phyloP scores from a whole-genome alignment of 225 moss, liverwort and hornwort species.

The Thuidium tamariscinum region DNA sequence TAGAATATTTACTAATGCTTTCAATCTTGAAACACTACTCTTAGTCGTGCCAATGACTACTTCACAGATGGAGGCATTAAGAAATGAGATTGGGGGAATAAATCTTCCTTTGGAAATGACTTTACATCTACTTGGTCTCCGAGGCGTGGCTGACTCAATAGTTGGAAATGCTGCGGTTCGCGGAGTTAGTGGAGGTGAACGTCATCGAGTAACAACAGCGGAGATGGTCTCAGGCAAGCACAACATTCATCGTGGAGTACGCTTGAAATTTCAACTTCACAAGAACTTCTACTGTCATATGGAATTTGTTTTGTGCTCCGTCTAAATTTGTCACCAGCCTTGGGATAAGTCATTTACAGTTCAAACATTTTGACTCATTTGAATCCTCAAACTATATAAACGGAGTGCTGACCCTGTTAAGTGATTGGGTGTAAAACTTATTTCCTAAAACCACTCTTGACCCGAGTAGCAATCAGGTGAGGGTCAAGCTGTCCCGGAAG shows the following conservation, averaged over 20 bases:
- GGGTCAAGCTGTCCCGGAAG: not conserved
- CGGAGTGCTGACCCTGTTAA: not conserved
- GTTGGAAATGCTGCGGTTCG: constrained; percentile 51
- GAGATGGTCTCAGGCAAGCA: constrained; percentile 73
- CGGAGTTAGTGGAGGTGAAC: constrained; percentile 81
- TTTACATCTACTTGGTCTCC: constrained; percentile 71
- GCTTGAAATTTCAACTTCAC: not conserved
- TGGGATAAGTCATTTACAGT: not conserved
- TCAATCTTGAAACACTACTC: not conserved
- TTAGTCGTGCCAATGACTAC: not conserved
- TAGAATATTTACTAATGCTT: not conserved
- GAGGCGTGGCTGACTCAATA: constrained; percentile 44
- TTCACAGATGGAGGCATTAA: constrained; percentile 29
- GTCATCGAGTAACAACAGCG: constrained; percentile 79
- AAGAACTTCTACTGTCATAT: not conserved
- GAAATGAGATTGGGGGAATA: constrained; percentile 47
- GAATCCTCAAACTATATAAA: not conserved
- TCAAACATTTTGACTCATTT: not conserved
- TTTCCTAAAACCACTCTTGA: not conserved
- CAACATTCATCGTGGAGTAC: not conserved
- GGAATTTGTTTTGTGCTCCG: not conserved
- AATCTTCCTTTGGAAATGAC: constrained; percentile 61
- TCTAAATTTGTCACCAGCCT: not conserved
- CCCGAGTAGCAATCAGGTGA: not conserved
- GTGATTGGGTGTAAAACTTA: not conserved